These are phyloP conservation scores for Prinsepia uniflora DNA, from an alignment of 306 rosid species.

Conservation along the genomic window DNA sequence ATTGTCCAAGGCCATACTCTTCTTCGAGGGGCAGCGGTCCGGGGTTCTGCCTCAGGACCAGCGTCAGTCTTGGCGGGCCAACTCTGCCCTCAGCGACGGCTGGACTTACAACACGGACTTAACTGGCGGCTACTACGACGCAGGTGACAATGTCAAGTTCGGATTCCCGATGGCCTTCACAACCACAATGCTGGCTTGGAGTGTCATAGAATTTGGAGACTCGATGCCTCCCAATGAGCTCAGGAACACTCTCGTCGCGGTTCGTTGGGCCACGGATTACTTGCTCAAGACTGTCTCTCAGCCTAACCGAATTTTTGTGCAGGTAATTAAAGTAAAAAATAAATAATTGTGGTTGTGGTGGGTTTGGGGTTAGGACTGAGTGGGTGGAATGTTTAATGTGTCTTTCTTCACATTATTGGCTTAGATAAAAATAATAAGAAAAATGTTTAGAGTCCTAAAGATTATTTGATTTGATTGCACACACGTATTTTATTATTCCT, in stretches of 20 bases:
- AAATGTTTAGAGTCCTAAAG: no score
- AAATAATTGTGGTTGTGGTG: background rate
- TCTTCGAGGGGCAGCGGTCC: slow-evolving; percentile 90
- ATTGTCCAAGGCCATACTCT: slow-evolving; percentile 64
- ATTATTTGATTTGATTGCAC: no score
- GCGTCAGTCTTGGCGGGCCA: slow-evolving; percentile 53
- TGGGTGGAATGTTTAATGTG: background rate
- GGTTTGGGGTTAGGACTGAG: background rate
- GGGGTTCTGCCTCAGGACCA: slow-evolving; percentile 70
- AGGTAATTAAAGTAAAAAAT: slow-evolving; percentile 38
- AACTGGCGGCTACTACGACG: slow-evolving; percentile 92
- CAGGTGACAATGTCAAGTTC: slow-evolving; percentile 88
- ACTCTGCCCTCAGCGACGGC: slow-evolving; percentile 74
- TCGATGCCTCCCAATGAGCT: slow-evolving; percentile 64
- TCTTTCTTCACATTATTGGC: background rate
- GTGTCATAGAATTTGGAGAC: slow-evolving; percentile 84
- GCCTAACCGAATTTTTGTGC: slow-evolving; percentile 85
- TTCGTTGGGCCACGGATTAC: slow-evolving; percentile 87
- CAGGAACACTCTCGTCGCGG: slow-evolving; percentile 54
- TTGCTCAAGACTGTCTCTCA: slow-evolving; percentile 74
- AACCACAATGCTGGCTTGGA: slow-evolving; percentile 90
- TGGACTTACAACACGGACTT: slow-evolving; percentile 66
- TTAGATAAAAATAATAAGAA: background rate
- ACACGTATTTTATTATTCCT: no score
- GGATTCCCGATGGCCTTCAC: slow-evolving; percentile 95